Evolutionary conservation across 352 stramenopile species (phyloP), one percentile per base, ranked within the genome.

Genomic region (Phytophthora crassamura): DNA sequence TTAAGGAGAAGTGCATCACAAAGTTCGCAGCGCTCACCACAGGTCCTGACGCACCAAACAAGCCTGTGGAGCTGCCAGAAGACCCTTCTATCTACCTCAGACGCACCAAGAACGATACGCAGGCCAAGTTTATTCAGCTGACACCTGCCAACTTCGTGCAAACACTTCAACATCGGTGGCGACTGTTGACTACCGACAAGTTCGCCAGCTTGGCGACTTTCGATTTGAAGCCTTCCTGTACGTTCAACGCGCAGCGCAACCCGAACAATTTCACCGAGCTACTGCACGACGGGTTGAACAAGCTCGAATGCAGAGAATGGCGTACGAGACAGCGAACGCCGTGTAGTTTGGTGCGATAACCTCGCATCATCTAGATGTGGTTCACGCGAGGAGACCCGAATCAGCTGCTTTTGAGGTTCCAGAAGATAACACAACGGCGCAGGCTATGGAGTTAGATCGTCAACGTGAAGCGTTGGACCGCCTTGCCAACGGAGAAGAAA

Each of bases 401-500:
- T 11, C 32, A 1, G 25, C 42, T 2, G 8, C 34, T 1, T 55
- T 63, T 30, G 34, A 63, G 34, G 35, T 55, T 54, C 40, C 53
- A 20, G 7, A n/a, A 11, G 42, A 54, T 20, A 63, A 54, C 30
- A 48, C 55, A 2, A 49, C 55, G 1, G 43, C 43, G 7, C 43
- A 63, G n/a, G 42, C 43, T 12, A 55, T 63, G 14, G 33, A 36
- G 18, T 38, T 63, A 16, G 42, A 55, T 28, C n/a, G 25, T 18
- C 43, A 55, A n/a, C 42, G 55, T 18, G 42, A 63, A 22, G 32
- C 12, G 5, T 34, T 45, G 6, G n/a, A n/a, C n/a, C 34, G 16
- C 6, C 5, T 34, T 35, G 48, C 48, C 16, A 56, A 45, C 35
- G 48, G 5, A 8, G 12, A 8, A 46, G 49, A 47, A 47, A 18